Base-by-base conservation (phyloP, 2,329 filamentous ascomycete genomes). In the Clarireedia monteithiana region DNA sequence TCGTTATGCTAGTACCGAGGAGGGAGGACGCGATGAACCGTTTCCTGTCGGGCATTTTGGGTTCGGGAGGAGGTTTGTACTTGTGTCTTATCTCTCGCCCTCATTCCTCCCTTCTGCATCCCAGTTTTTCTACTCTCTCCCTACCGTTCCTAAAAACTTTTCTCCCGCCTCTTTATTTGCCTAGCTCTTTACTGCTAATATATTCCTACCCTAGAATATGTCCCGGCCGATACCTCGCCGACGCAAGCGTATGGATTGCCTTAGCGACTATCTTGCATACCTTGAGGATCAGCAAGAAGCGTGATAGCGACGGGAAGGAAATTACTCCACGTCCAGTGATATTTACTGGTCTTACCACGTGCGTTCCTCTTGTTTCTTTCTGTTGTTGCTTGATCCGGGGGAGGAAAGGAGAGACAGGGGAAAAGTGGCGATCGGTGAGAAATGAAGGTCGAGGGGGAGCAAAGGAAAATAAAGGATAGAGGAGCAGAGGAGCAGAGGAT, bases 211-310 rank as follows among this genome's bases (percentile, higher is more conserved):
- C 39, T 20, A 60, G 53, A 56, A 24, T 76, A 15, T 81, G 77
- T 59, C 71, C 73, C 5, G 78, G 78, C 1, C 73, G 76, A 60
- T 71, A 73, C 46, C 65, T 83, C 14, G 80, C 78, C 2, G 75
- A 71, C 36, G 70, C 70, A 1, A 72, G 68, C 38, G 65, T 75
- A 3, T 75, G 71, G 66, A 72, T 73, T 20, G 69, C 71, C 3
- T 61, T 74, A 38, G 72, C 70, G 1, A 69, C 66, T 0, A 68
- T 75, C 30, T 60, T 77, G 42, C 69, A 71, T 34, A 70, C 67
- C 0, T 64, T 75, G 56, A 62, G 67, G 4, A 67, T 74, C 14
- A 58, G 66, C 40, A 69, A 67, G 59, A 62, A 59, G 14, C 56
- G 64, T 15, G 70, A 71, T 47, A 64, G 66, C 15, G 58, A 72